Percentiles rank a stretch among this genome's conserved stretches.
Evolutionary conservation across 2,329 filamentous ascomycete species (phyloP).

Genomic region (Penicillium corylophilum): DNA sequence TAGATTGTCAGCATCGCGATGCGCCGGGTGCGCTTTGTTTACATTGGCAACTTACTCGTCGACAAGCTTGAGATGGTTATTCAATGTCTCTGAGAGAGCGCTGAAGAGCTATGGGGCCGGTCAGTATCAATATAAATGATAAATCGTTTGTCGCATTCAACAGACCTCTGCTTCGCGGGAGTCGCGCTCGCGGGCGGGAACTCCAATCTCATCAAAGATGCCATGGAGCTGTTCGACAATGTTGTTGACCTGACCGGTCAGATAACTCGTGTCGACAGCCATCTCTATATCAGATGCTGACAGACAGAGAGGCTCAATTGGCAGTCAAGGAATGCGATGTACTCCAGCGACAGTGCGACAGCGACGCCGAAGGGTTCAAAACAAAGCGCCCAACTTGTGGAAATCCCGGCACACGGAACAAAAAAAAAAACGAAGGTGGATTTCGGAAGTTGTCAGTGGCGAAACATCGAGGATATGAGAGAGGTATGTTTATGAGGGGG

Average conservation of each 20-base stretch:
- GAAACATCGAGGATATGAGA: slow-evolving; percentile 17
- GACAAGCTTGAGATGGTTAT: slow-evolving; percentile 83
- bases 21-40: slow-evolving; percentile 5
- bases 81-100: slow-evolving; percentile 85
- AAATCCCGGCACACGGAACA: slow-evolving; percentile 16
- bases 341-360: slow-evolving; percentile 16
- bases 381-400: slow-evolving; percentile 18
- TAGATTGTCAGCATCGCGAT: slow-evolving; percentile 7
- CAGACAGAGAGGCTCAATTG: slow-evolving; percentile 1
- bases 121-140: slow-evolving; percentile 7
- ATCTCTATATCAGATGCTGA: slow-evolving; percentile 24
- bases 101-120: slow-evolving; percentile 69
- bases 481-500: slow-evolving; percentile 25
- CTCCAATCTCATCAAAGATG: slow-evolving; percentile 95
- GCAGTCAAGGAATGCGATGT: slow-evolving; percentile 16
- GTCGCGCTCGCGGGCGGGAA: slow-evolving; percentile 90
- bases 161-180: slow-evolving; percentile 82
- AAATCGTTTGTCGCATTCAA: slow-evolving; percentile 1
- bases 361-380: slow-evolving; percentile 18
- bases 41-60: slow-evolving; percentile 54
- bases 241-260: slow-evolving; percentile 91
- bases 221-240: slow-evolving; percentile 92
- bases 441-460: slow-evolving; percentile 14
- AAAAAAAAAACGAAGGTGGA: slow-evolving; percentile 21
- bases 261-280: slow-evolving; percentile 83